These are phyloP conservation scores for Solanum hybrid DNA, from an alignment of 305 asterid species.

Conservation along the genomic window DNA sequence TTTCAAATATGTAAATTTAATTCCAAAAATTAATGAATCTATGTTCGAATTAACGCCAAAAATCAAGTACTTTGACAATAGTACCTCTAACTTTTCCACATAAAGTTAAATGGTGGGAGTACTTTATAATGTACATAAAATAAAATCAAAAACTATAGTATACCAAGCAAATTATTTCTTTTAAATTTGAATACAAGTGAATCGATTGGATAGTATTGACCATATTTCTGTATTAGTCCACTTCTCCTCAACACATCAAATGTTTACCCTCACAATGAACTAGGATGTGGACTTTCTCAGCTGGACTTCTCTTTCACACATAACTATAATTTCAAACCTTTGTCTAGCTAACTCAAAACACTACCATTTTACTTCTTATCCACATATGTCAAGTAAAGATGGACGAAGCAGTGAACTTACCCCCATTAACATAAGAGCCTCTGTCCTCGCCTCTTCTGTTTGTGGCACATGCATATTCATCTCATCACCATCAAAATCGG, in stretches of 20 bases:
- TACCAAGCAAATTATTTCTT: background rate
- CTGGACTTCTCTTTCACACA: background rate
- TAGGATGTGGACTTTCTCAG: background rate
- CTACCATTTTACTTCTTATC: background rate
- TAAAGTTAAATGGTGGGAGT: background rate
- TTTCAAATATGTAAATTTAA: background rate
- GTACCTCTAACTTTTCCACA: background rate
- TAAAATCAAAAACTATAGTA: background rate
- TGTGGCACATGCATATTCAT: conserved; percentile 99
- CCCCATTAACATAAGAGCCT: conserved; percentile 95
- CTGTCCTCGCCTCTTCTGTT: conserved; percentile 98
- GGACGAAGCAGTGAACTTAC: conserved; percentile 24
- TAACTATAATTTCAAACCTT: background rate
- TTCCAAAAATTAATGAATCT: background rate
- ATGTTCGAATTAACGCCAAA: background rate
- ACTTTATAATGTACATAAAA: background rate
- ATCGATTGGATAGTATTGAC: background rate
- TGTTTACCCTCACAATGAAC: background rate
- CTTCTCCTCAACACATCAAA: background rate
- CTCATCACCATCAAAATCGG: conserved; percentile 99
- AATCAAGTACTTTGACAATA: background rate
- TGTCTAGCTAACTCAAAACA: background rate
- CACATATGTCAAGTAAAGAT: background rate
- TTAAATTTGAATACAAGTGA: background rate
- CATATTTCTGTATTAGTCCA: background rate